Percentiles rank a stretch among this genome's conserved stretches.
Conservation (phyloP, 2,329 filamentous ascomycete genomes). For the Didymella exigua region DNA sequence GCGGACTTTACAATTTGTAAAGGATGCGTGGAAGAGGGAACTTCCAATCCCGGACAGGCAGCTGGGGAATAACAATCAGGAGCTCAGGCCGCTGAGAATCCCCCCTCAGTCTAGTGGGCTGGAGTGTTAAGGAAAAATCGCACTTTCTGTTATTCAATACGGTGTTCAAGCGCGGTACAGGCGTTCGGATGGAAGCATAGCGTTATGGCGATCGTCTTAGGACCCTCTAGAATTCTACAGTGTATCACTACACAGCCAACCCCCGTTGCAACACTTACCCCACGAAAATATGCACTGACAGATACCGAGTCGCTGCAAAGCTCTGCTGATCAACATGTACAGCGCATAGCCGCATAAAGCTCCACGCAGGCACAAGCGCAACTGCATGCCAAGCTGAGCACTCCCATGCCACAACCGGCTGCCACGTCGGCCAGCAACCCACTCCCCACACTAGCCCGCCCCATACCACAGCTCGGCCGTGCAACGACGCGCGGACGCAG, state of each 20-base stretch:
- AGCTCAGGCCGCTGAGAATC: constrained; percentile 27
- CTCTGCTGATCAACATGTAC: no score
- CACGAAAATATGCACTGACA: no score
- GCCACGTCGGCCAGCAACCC: neutral
- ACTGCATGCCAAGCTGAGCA: neutral
- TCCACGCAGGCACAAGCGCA: no score
- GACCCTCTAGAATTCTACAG: neutral
- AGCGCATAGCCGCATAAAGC: no score
- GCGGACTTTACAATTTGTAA: constrained; percentile 46
- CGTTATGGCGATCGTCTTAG: neutral
- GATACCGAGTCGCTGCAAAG: no score
- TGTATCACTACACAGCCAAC: neutral
- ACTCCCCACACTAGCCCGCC: neutral
- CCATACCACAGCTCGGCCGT: constrained; percentile 8
- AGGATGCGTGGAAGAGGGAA: constrained; percentile 42
- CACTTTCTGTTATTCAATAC: no score
- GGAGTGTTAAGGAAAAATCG: neutral
- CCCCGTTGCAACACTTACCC: no score
- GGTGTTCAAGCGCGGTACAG: neutral
- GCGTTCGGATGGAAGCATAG: neutral
- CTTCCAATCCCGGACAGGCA: constrained; percentile 20
- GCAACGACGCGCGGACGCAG: constrained; percentile 5
- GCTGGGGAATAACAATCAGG: constrained; percentile 24
- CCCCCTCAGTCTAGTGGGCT: constrained; percentile 19
- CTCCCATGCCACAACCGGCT: neutral